A percentile compares a stretch with the other conserved stretches of the same genome.
phyloP scores from a whole-genome alignment of 2,329 filamentous ascomycete genomes.

The Pseudocercospora fuligena region DNA sequence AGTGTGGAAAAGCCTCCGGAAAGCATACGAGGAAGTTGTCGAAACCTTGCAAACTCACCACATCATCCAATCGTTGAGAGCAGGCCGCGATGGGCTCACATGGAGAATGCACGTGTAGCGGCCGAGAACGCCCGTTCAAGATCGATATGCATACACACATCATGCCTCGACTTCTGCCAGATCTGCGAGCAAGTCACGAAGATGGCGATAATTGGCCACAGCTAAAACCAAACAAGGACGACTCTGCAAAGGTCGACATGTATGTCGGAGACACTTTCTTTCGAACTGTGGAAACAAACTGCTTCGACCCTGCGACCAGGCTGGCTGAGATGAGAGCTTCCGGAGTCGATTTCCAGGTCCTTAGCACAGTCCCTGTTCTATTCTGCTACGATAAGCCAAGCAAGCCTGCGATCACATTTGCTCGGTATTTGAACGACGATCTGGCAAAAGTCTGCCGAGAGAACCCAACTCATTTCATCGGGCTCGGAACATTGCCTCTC shows the following conservation, averaged over 20 bases:
- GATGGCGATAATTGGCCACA: constrained; percentile 17
- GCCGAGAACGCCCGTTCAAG: not conserved
- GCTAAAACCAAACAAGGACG: constrained; percentile 9
- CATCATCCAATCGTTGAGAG: not conserved
- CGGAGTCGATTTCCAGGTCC: constrained; percentile 17
- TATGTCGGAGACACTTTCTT: constrained; percentile 23
- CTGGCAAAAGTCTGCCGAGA: constrained; percentile 13
- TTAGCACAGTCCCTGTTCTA: constrained; percentile 20
- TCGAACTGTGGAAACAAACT: constrained; percentile 21
- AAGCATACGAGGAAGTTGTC: no score
- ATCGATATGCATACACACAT: constrained; percentile 25
- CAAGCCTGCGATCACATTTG: constrained; percentile 13
- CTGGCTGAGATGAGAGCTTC: constrained; percentile 17
- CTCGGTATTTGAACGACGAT: constrained; percentile 21
- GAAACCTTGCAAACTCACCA: no score
- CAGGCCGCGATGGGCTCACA: not conserved
- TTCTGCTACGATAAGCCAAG: constrained; percentile 24
- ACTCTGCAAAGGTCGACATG: constrained; percentile 19
- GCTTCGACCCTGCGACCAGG: constrained; percentile 20
- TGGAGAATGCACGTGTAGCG: no score
- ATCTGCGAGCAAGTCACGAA: not conserved
- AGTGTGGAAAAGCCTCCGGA: no score
- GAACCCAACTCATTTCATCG: constrained; percentile 15
- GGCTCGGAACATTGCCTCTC: constrained; percentile 17
- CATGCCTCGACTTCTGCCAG: constrained; percentile 18